These are phyloP conservation scores for Andalucia godoyi DNA, from an alignment of 78 protist genomes.

Conservation along the genomic window DNA sequence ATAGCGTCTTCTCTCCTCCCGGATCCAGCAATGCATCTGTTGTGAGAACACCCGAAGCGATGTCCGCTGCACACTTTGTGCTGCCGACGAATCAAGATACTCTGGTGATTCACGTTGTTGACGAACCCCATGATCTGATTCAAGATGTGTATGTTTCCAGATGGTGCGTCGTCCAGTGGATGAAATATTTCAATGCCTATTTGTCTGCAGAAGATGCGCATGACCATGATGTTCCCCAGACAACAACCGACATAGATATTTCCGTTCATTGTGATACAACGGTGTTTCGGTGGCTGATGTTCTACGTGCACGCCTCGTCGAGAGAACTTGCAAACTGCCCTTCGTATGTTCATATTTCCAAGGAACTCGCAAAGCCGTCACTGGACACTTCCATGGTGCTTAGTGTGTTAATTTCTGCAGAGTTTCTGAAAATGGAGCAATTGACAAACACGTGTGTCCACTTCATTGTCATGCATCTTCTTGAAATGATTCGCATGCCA, in stretches of 20 bases:
- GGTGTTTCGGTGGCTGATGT: constrained; percentile 28
- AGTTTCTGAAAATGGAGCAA: constrained; percentile 11
- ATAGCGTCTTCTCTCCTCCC: too few relatives aligned
- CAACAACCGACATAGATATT: constrained; percentile 15
- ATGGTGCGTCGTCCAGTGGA: background rate
- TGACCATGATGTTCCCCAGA: too few relatives aligned
- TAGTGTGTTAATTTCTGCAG: constrained; percentile 21
- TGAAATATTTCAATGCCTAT: constrained; percentile 16
- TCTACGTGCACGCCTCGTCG: background rate
- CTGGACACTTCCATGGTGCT: constrained; percentile 10
- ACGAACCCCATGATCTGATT: background rate
- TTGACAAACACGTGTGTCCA: background rate
- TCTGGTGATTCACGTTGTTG: constrained; percentile 18
- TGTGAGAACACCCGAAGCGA: too few relatives aligned
- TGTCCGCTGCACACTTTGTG: too few relatives aligned
- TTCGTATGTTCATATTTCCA: background rate
- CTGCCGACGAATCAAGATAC: too few relatives aligned
- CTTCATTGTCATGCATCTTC: background rate
- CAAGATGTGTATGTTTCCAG: background rate
- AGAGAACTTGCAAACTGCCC: background rate
- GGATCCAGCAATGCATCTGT: too few relatives aligned
- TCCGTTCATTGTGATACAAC: constrained; percentile 27
- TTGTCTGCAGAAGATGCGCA: background rate
- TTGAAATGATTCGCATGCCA: constrained; percentile 16
- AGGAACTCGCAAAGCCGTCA: background rate